Evolutionary conservation across 257 asterid genomes (phyloP).

Genomic region (Salvia splendens): DNA sequence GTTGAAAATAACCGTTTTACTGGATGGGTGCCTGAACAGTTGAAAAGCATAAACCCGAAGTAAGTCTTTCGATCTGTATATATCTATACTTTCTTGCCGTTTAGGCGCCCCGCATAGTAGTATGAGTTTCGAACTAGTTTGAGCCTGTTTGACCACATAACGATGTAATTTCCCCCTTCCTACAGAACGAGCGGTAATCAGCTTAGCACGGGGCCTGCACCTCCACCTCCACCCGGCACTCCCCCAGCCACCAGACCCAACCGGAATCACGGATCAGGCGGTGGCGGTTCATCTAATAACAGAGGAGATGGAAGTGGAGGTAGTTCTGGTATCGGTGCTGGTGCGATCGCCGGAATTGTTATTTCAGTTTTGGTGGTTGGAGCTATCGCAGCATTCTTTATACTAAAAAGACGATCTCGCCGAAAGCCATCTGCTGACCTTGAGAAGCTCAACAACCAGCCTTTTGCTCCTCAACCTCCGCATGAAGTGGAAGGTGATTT

Average conservation of each 20-base stretch:
- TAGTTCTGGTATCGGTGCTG: constrained; percentile 73
- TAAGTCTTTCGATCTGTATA: constrained; percentile 39
- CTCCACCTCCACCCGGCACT: constrained; percentile 97
- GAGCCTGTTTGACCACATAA: too few species aligned
- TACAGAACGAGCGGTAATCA: constrained; percentile 74
- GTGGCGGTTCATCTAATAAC: constrained; percentile 44
- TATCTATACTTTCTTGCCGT: not conserved
- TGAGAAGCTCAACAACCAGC: constrained; percentile 69
- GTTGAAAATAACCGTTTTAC: constrained; percentile 85
- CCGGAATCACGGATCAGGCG: constrained; percentile 53
- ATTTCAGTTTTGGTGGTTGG: constrained; percentile 72
- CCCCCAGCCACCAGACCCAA: constrained; percentile 71
- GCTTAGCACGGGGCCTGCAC: constrained; percentile 82
- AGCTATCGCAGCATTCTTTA: constrained; percentile 71
- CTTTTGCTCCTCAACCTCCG: constrained; percentile 68
- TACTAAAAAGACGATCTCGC: constrained; percentile 63
- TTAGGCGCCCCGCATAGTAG: too few species aligned
- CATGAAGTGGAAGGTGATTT: constrained; percentile 62
- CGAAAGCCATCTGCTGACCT: constrained; percentile 57
- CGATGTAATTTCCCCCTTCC: constrained; percentile 11
- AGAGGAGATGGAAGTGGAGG: constrained; percentile 45
- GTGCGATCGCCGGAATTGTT: constrained; percentile 91
- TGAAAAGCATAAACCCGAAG: constrained; percentile 70
- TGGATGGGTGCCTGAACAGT: constrained; percentile 81
- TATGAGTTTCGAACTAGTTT: too few species aligned